Evolutionary conservation across 192 early-diverging fungal genomes (phyloP).

Genomic region (Gamsiella multidivaricata): DNA sequence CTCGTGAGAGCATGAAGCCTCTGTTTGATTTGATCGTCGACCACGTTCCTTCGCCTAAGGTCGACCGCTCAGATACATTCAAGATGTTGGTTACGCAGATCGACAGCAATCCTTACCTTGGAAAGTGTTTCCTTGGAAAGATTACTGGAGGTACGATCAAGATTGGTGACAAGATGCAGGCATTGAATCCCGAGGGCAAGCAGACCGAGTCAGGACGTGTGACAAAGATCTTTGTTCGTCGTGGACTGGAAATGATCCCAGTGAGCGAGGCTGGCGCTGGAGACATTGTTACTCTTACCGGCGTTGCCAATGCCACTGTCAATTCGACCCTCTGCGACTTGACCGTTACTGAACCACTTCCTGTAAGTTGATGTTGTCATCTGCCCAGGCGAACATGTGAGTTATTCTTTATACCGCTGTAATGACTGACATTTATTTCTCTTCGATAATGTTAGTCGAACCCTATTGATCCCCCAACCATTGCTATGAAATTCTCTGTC

Average conservation of each 20-base stretch:
- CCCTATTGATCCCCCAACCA: constrained; percentile 87
- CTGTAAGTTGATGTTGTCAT: constrained; percentile 22
- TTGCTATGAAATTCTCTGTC: constrained; percentile 86
- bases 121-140: constrained; percentile 85
- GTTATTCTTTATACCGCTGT: neutral
- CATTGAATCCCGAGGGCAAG: constrained; percentile 75
- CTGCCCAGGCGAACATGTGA: neutral
- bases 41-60: constrained; percentile 74
- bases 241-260: constrained; percentile 78
- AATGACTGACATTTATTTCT: neutral
- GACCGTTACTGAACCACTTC: constrained; percentile 68
- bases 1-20: constrained; percentile 66
- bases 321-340: constrained; percentile 83
- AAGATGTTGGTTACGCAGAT: constrained; percentile 90
- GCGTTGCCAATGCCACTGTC: constrained; percentile 78
- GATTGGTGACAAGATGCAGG: constrained; percentile 80
- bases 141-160: constrained; percentile 75
- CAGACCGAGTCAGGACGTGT: constrained; percentile 75
- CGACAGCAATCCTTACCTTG: constrained; percentile 84
- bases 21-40: constrained; percentile 80
- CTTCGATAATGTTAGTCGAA: constrained; percentile 57
- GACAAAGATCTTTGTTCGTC: constrained; percentile 80
- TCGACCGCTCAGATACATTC: constrained; percentile 73
- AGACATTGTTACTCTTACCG: constrained; percentile 84
- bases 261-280: constrained; percentile 83